Evolutionary conservation across 805 yeast genomes (phyloP).

Genomic region (Isabelozyma gotoi): DNA sequence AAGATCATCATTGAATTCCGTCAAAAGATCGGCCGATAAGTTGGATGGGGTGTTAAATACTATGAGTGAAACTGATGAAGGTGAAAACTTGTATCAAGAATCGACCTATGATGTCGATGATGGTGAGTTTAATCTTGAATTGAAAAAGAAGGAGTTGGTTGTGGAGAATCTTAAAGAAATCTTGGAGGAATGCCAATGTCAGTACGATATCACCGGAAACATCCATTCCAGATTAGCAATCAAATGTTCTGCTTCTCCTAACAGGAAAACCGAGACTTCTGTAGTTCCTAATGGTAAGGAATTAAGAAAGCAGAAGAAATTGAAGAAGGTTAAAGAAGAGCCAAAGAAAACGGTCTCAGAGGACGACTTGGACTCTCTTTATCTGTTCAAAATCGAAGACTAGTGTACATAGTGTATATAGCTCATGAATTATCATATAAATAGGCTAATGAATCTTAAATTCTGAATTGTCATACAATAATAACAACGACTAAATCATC

Average conservation of each 20-base stretch:
- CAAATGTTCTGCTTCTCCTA: constrained; percentile 9
- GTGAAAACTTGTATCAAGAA: neutral
- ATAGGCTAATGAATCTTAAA: too few species aligned
- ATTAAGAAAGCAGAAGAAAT: constrained; percentile 13
- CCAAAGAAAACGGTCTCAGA: constrained; percentile 14
- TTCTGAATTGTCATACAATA: too few species aligned
- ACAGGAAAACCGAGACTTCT: constrained; percentile 3
- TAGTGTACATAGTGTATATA: constrained; percentile 9
- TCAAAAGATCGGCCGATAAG: constrained; percentile 11
- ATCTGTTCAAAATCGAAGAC: constrained; percentile 40
- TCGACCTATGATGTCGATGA: constrained; percentile 7
- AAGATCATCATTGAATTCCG: constrained; percentile 15
- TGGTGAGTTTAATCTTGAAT: constrained; percentile 13
- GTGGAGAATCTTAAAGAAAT: constrained; percentile 22
- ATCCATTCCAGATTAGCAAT: constrained; percentile 23
- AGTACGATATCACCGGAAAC: constrained; percentile 25
- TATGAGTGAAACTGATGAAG: constrained; percentile 12
- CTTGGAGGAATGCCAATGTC: constrained; percentile 30
- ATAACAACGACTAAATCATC: too few species aligned
- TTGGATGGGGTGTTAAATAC: constrained; percentile 4
- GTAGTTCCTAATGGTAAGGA: constrained; percentile 12
- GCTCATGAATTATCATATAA: too few species aligned
- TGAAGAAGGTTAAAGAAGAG: constrained; percentile 10
- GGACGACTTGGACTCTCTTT: constrained; percentile 39
- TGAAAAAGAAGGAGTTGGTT: constrained; percentile 29